Evolutionary conservation across 2,329 filamentous ascomycete genomes (phyloP), one percentile per base, ranked within the genome.

Genomic region (Colletotrichum sp.): DNA sequence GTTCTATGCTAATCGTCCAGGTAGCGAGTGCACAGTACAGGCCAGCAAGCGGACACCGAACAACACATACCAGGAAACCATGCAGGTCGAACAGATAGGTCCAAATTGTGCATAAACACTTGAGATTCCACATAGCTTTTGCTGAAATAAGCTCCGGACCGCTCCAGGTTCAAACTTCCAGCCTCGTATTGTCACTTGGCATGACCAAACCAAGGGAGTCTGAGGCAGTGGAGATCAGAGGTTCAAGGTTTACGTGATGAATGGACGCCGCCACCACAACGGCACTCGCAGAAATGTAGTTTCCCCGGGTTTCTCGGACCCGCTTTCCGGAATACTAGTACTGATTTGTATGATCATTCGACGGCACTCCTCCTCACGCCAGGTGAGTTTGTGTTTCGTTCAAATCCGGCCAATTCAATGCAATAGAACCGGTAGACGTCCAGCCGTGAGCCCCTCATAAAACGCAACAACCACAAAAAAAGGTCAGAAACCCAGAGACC

Each of bases 381-480:
- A 1, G 36, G 16, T 44, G 16, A 10, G 1, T 44, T 18, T 44
- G 16, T 44, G 16, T 18, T 10, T 9, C 16, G 36, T 18, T 18
- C 4, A 44, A 39, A 10, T 44, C 36, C 16, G 16, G 8, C 36
- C 16, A 44, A 9, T 6, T 44, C 16, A 44, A 5, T 10, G 16
- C 1, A 10, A 10, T 18, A n/a, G 18, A 49, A 49, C 18, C 1
- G 9, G 18, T 6, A 12, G 9, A 12, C 5, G 39, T n/a, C 9
- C 39, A 49, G 4, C 18, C 5, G 3, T 3, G 9, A n/a, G 39
- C 6, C 18, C 5, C 9, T 12, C 18, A 2, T 1, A 10, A n/a
- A 6, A 49, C 9, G 39, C 39, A 12, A 12, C 8, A 49, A n/a
- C 39, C 18, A 49, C 39, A 49, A 7, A 4, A 4, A 49, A 12